These are phyloP conservation scores for Jaminaea rosea DNA, from an alignment of 1,284 basidiomycete species.

Conservation along the genomic window DNA sequence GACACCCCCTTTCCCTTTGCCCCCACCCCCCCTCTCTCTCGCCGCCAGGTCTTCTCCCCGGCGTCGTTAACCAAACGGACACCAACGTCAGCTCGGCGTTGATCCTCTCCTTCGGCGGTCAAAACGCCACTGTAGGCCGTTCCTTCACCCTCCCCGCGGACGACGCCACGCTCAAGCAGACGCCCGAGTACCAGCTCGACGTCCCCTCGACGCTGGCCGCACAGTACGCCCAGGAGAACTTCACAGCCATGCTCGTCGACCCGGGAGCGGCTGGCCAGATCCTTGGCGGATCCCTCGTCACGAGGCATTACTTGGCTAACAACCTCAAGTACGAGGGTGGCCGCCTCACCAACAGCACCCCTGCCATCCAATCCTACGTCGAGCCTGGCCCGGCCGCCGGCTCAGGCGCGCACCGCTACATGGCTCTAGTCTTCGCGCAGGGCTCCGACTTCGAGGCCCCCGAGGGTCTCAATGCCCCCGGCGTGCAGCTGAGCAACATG, in stretches of 20 bases:
- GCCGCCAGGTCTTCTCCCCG: too few species aligned
- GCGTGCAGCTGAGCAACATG: not conserved
- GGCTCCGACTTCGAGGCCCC: constrained; percentile 1
- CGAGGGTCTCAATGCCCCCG: not conserved
- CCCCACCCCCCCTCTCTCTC: too few species aligned
- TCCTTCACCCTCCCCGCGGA: not conserved
- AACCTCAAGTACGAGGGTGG: not conserved
- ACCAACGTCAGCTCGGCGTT: not conserved
- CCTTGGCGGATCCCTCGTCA: not conserved
- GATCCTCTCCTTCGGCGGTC: not conserved
- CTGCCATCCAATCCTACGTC: constrained; percentile 1
- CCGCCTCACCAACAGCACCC: constrained; percentile 3
- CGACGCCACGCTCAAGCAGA: not conserved
- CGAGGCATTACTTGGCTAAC: constrained; percentile 4
- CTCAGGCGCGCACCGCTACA: constrained; percentile 3
- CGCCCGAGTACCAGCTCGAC: not conserved
- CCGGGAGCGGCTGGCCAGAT: not conserved
- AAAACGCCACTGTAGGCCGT: not conserved
- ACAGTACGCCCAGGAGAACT: not conserved
- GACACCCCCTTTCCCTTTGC: too few species aligned
- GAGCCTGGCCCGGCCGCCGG: constrained; percentile 4
- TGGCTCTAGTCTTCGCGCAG: constrained; percentile 4
- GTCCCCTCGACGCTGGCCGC: not conserved
- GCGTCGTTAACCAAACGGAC: too few species aligned
- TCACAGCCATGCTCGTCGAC: not conserved